Percentiles rank a stretch among this genome's conserved stretches.
These are phyloP conservation scores for Vanilla planifolia DNA, from an alignment of 106 monocot species.

Conservation along the genomic window DNA sequence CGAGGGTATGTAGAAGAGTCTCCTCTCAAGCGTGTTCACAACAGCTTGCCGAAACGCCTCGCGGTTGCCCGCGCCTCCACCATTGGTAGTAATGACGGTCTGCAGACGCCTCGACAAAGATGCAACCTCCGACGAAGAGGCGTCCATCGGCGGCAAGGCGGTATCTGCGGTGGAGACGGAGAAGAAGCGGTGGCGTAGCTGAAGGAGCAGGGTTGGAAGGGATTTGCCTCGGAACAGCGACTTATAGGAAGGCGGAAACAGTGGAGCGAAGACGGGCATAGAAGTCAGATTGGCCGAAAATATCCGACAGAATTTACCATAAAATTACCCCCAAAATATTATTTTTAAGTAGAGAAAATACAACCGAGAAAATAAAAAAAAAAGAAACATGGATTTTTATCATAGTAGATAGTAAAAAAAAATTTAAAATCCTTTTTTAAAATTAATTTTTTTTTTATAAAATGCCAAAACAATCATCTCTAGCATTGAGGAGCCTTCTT, in stretches of 20 bases:
- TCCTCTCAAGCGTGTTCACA: conserved; percentile 77
- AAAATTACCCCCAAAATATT: too few relatives aligned
- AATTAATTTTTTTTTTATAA: too few relatives aligned
- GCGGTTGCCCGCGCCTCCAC: conserved; percentile 16
- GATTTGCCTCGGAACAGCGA: conserved; percentile 9
- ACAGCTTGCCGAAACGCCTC: conserved; percentile 62
- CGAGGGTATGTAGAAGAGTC: conserved; percentile 80
- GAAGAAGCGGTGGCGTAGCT: conserved; percentile 1
- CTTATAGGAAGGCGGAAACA: neutral
- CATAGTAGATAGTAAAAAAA: too few relatives aligned
- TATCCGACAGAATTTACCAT: too few relatives aligned
- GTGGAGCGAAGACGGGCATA: conserved; percentile 1
- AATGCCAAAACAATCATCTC: too few relatives aligned
- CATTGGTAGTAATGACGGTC: conserved; percentile 16
- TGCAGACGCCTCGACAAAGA: conserved; percentile 50
- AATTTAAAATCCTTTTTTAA: too few relatives aligned
- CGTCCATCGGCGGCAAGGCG: conserved; percentile 15
- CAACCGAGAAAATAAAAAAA: too few relatives aligned
- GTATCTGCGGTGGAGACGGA: conserved; percentile 1
- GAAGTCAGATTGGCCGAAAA: too few relatives aligned
- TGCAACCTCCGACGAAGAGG: conserved; percentile 26
- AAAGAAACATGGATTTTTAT: too few relatives aligned
- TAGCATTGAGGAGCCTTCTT: too few relatives aligned
- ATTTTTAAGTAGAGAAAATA: too few relatives aligned
- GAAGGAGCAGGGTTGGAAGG: conserved; percentile 12